Percentiles rank a stretch among this genome's conserved stretches.
phyloP scores from a whole-genome alignment of 768 basidiomycete species.

The Tremella mesenterica region DNA sequence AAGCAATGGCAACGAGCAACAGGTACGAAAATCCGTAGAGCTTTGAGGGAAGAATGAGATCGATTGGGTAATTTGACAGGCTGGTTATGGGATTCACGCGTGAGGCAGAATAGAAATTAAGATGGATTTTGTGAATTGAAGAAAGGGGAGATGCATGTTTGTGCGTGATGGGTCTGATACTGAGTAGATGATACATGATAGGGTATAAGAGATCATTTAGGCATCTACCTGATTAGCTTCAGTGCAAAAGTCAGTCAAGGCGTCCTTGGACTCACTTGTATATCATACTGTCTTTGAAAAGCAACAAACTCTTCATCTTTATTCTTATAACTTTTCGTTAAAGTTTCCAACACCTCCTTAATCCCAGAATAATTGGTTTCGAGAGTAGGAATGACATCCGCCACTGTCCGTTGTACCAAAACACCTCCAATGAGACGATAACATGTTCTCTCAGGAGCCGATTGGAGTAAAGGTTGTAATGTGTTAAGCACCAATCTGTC shows the following conservation, averaged over 20 bases:
- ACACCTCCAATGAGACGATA: constrained; percentile 94
- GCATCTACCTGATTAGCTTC: not conserved
- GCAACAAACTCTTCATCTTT: constrained; percentile 41
- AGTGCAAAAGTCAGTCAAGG: not conserved
- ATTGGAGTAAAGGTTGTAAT: constrained; percentile 67
- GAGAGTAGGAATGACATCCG: constrained; percentile 83
- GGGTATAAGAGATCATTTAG: too few species aligned
- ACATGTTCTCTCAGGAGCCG: constrained; percentile 85
- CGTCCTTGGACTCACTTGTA: constrained; percentile 55
- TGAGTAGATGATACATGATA: too few species aligned
- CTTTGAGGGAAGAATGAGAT: constrained; percentile 9
- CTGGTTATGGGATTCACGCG: not conserved
- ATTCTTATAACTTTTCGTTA: constrained; percentile 75
- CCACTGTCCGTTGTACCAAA: constrained; percentile 88
- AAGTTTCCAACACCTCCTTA: constrained; percentile 62
- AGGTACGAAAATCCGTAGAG: constrained; percentile 15
- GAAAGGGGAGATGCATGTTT: too few species aligned
- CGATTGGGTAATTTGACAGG: too few species aligned
- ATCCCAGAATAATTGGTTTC: constrained; percentile 65
- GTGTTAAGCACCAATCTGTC: constrained; percentile 77
- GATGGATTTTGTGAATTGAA: not conserved
- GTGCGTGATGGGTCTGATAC: too few species aligned
- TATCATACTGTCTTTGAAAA: constrained; percentile 43
- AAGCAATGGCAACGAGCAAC: constrained; percentile 21
- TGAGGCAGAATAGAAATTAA: not conserved